These are phyloP conservation scores for Alisma plantagoaquatica DNA, from an alignment of 106 monocot genomes.

Conservation along the genomic window DNA sequence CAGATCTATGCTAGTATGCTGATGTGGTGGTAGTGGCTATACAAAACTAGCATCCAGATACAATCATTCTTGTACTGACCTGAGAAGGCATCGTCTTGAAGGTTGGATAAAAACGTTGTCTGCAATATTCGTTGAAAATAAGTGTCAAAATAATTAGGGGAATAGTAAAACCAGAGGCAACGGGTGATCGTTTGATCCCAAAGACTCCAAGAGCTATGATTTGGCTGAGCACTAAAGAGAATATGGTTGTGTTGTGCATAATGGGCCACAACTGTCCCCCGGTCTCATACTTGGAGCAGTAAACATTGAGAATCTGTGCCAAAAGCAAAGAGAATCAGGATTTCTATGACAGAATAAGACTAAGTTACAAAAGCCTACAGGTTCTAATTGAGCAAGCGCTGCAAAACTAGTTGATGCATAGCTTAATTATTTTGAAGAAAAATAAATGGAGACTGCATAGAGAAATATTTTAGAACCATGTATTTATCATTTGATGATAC, in stretches of 20 bases:
- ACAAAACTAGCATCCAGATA: not conserved
- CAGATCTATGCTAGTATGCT: not conserved
- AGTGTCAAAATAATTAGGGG: constrained; percentile 74
- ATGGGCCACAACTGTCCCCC: constrained; percentile 85
- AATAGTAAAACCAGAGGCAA: constrained; percentile 62
- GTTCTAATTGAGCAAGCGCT: too few species aligned
- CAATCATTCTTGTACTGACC: constrained; percentile 21
- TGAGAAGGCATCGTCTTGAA: constrained; percentile 60
- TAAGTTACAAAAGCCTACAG: too few species aligned
- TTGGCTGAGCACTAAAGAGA: constrained; percentile 76
- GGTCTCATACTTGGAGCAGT: constrained; percentile 71
- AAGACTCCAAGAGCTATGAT: constrained; percentile 86
- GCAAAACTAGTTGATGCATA: too few species aligned
- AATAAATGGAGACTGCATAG: too few species aligned
- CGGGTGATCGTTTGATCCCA: constrained; percentile 61
- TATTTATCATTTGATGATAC: too few species aligned
- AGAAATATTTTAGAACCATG: too few species aligned
- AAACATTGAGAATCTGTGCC: constrained; percentile 89
- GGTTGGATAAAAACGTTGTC: constrained; percentile 63
- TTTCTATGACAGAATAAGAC: too few species aligned
- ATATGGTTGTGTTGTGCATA: constrained; percentile 84
- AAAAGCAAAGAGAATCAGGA: not conserved
- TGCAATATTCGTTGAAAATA: constrained; percentile 90
- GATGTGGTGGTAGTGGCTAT: too few species aligned
- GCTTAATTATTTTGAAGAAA: too few species aligned